phyloP scores from a whole-genome alignment of 2,329 filamentous ascomycete genomes.

The Hypomyces rosellus region DNA sequence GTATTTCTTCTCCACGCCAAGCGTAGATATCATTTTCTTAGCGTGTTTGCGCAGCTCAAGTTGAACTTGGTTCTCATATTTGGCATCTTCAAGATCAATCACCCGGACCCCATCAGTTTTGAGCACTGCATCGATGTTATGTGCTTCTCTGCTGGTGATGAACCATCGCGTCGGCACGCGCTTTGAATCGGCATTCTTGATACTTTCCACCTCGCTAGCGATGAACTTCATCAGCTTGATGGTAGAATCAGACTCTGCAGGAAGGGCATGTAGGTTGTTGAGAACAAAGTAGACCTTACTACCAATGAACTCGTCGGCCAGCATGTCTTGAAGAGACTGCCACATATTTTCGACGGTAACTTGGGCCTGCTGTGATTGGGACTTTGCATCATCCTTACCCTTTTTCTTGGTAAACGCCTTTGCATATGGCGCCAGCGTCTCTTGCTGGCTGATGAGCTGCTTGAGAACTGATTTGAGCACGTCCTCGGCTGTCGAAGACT shows the following conservation, averaged over 20 bases:
- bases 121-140: conserved; percentile 23
- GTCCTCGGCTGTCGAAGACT: conserved; percentile 35
- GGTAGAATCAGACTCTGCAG: conserved; percentile 25
- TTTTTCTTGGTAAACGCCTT: conserved; percentile 28
- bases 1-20: conserved; percentile 32
- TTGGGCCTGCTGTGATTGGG: conserved; percentile 17
- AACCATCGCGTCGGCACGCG: conserved; percentile 31
- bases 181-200: conserved; percentile 14
- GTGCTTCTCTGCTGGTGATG: conserved; percentile 31
- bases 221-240: conserved; percentile 30
- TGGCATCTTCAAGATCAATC: conserved; percentile 31
- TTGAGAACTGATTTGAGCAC: conserved; percentile 34
- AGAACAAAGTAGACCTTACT: conserved; percentile 32
- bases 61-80: conserved; percentile 32
- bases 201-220: conserved; percentile 21
- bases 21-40: conserved; percentile 26
- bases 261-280: conserved; percentile 34
- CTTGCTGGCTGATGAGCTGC: conserved; percentile 31
- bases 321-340: conserved; percentile 37
- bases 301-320: conserved; percentile 26
- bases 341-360: conserved; percentile 33
- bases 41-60: conserved; percentile 25
- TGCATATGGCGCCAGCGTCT: conserved; percentile 28
- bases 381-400: conserved; percentile 15
- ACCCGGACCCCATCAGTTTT: conserved; percentile 23